Evolutionary conservation across 352 stramenopile species (phyloP), one percentile per base, ranked within the genome.

Genomic region (Phytophthora nicotianae): DNA sequence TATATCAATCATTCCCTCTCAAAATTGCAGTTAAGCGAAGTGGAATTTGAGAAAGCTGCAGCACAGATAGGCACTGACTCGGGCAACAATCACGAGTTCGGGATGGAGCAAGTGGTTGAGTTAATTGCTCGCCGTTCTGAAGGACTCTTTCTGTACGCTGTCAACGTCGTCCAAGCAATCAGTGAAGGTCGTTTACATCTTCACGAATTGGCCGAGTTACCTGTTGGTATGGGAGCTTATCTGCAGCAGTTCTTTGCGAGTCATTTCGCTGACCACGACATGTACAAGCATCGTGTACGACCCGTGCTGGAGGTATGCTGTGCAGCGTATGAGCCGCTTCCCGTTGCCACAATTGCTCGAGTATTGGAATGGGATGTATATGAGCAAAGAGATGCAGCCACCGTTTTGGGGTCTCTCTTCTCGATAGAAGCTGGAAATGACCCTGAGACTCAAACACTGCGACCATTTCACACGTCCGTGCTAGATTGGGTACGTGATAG

Each of bases 401-500:
- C 57, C 2, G 70, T 66, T 9, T 75, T 90, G 17, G 79, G 83
- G 7, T 82, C 83, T 26, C 68, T 92, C 16, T 77, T 92, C 29
- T 85, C 65, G 48, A 62, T 90, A 21, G 79, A 86, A 29, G 58
- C 73, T 32, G 74, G 69, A 21, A 67, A 62, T 33, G 45, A 68
- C n/a, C 27, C 42, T 0, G 47, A 66, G 13, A 58, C 56, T 17
- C 56, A 74, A 21, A 3, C 64, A 29, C 16, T 77, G 10, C 77
- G 80, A n/a, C 79, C 83, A 23, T 92, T 92, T 70, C 83, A 92
- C 63, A 88, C 81, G 38, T 90, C 81, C 2, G 83, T 92, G 32
- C 49, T 86, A 2, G 79, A 90, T 43, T 92, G 83, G 83, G 75
- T 92, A 4, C 74, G 86, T 19, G 81, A 92, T 14, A 53, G 65